Percentiles rank a stretch among this genome's conserved stretches.
Conservation (phyloP, 176 grass and related monocot genomes). For the Raddia guianensis region DNA sequence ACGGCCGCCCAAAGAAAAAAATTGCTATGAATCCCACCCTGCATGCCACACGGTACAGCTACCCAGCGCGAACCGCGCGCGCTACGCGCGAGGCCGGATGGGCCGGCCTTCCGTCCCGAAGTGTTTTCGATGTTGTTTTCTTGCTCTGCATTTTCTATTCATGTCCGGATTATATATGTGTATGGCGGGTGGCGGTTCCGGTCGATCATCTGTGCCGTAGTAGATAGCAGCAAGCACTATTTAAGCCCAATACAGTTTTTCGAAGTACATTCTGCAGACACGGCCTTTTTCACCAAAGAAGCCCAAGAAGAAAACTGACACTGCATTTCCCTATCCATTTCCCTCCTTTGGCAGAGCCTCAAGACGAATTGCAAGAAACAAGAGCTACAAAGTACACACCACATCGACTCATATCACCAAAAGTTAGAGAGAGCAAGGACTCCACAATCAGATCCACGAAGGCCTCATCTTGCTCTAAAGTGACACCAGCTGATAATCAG, state of each 20-base stretch:
- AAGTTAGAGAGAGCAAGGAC: neutral
- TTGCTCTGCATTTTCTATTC: too few relatives aligned
- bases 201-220: neutral
- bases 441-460: slow-evolving; percentile 15
- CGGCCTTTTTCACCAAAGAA: neutral
- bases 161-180: too few relatives aligned
- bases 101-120: too few relatives aligned
- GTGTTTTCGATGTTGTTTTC: too few relatives aligned
- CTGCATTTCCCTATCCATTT: neutral
- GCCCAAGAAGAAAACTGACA: neutral
- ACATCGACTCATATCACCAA: slow-evolving; percentile 17
- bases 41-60: too few relatives aligned
- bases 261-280: neutral
- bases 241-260: neutral
- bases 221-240: neutral
- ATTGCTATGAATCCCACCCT: too few relatives aligned
- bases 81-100: too few relatives aligned
- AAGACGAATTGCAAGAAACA: slow-evolving; percentile 3
- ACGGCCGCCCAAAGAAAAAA: too few relatives aligned
- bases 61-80: too few relatives aligned
- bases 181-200: too few relatives aligned
- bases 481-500: neutral
- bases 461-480: neutral
- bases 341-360: slow-evolving; percentile 13
- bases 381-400: neutral